A percentile compares a stretch with the other conserved stretches of the same genome.
Conservation (phyloP, 202 grass and related monocot species). For the Brachypodium distachyon region DNA sequence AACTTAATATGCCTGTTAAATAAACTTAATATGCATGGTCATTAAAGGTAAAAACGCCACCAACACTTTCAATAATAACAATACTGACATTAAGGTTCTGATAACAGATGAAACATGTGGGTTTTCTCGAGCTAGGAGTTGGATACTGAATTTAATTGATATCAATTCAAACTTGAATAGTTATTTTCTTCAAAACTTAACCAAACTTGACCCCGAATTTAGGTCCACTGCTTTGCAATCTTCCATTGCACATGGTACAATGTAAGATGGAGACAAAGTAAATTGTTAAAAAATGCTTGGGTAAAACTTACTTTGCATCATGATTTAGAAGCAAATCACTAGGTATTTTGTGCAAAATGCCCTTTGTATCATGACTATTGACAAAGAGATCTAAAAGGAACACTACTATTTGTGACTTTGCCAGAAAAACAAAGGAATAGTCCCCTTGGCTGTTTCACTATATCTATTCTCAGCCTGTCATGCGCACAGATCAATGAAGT, state of each 20-base stretch:
- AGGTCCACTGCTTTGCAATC: not conserved
- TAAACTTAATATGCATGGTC: not conserved
- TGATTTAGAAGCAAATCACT: not conserved
- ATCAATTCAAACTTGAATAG: slow-evolving; percentile 19
- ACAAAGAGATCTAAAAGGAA: slow-evolving; percentile 2
- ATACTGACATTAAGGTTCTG: slow-evolving; percentile 5
- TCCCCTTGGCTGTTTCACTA: too few relatives aligned
- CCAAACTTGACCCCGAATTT: not conserved
- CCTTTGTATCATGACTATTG: slow-evolving; percentile 6
- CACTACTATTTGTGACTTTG: not conserved
- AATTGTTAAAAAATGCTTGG: not conserved
- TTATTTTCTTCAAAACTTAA: slow-evolving; percentile 4
- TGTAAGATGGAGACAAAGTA: not conserved
- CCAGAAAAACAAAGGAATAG: not conserved
- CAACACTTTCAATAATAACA: not conserved
- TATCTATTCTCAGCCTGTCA: too few relatives aligned
- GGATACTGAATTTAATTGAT: not conserved
- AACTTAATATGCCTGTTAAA: not conserved
- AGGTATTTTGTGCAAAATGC: not conserved
- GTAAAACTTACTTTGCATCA: not conserved
- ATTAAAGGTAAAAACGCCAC: not conserved
- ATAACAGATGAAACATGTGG: not conserved
- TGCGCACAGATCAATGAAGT: too few relatives aligned
- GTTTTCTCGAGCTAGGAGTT: not conserved
- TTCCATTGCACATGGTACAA: not conserved